A percentile compares a stretch with the other conserved stretches of the same genome.
phyloP scores from a whole-genome alignment of 805 yeast species.

The Candida tibetensis region DNA sequence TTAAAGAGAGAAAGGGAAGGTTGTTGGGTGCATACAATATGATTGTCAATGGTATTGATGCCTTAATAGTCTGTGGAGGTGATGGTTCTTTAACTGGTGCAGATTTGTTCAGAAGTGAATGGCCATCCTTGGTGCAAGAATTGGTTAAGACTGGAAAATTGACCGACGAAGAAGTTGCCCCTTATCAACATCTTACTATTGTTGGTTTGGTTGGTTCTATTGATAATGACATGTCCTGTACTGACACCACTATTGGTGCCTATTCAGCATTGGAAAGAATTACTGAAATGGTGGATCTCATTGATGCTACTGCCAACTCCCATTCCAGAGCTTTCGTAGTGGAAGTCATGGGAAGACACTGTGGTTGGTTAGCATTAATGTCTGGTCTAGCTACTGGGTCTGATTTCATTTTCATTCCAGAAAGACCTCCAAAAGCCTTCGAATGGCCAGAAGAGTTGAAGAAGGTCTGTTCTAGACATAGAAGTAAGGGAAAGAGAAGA shows the following conservation, averaged over 20 bases:
- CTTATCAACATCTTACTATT: constrained; percentile 58
- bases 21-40: constrained; percentile 61
- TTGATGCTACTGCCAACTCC: constrained; percentile 80
- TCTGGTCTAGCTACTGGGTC: constrained; percentile 81
- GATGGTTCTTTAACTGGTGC: constrained; percentile 85
- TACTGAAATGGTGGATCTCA: constrained; percentile 72
- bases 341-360: constrained; percentile 88
- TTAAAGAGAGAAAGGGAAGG: constrained; percentile 65
- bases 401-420: constrained; percentile 78
- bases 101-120: constrained; percentile 69
- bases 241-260: constrained; percentile 81
- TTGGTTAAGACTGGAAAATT: constrained; percentile 46
- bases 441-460: constrained; percentile 70
- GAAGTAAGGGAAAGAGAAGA: constrained; percentile 70
- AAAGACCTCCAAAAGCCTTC: constrained; percentile 61
- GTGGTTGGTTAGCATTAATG: constrained; percentile 85
- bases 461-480: constrained; percentile 59
- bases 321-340: constrained; percentile 82
- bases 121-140: constrained; percentile 70
- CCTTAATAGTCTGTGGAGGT: constrained; percentile 78
- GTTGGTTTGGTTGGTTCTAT: constrained; percentile 81
- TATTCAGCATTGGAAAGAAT: constrained; percentile 75
- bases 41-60: constrained; percentile 71
- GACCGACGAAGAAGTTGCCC: constrained; percentile 43
- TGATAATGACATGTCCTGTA: constrained; percentile 82